Evolutionary conservation across 805 yeast genomes (phyloP).

Genomic region (Candida palmyrensis): DNA sequence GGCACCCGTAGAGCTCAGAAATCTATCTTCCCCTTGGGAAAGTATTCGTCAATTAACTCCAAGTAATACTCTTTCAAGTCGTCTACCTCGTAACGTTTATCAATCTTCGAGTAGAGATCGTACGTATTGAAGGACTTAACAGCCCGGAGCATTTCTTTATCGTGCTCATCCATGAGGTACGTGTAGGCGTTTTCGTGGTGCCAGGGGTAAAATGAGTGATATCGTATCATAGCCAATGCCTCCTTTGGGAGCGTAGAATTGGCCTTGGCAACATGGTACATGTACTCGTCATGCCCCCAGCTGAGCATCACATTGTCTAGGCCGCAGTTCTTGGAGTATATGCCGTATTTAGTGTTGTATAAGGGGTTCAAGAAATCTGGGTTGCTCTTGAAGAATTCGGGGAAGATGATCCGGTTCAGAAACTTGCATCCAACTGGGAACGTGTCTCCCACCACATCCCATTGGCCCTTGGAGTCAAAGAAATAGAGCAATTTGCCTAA

Average conservation of each 20-base stretch:
- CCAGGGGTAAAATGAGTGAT: conserved; percentile 75
- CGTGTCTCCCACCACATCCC: conserved; percentile 81
- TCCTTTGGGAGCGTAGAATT: conserved; percentile 61
- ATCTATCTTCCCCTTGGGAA: conserved; percentile 52
- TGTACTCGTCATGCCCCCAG: conserved; percentile 79
- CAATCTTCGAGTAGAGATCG: conserved; percentile 62
- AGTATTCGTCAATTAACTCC: conserved; percentile 62
- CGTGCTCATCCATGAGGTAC: conserved; percentile 61
- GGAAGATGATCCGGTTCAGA: conserved; percentile 53
- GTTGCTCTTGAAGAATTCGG: conserved; percentile 54
- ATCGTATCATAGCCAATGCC: conserved; percentile 68
- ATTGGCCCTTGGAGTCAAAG: conserved; percentile 68
- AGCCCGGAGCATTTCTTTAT: conserved; percentile 53
- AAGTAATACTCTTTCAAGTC: conserved; percentile 53
- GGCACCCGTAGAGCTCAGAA: conserved; percentile 31
- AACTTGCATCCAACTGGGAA: conserved; percentile 71
- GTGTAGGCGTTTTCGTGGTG: conserved; percentile 65
- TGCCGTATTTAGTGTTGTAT: conserved; percentile 61
- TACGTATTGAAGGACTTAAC: conserved; percentile 65
- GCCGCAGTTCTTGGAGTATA: conserved; percentile 61
- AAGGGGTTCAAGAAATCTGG: conserved; percentile 61
- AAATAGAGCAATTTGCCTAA: conserved; percentile 65
- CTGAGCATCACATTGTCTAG: conserved; percentile 65
- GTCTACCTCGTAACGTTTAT: conserved; percentile 42
- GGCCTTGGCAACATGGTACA: conserved; percentile 65